A percentile compares a stretch with the other conserved stretches of the same genome.
These are phyloP conservation scores for Fusarium compactum DNA, from an alignment of 2,329 filamentous ascomycete genomes.

Conservation along the genomic window DNA sequence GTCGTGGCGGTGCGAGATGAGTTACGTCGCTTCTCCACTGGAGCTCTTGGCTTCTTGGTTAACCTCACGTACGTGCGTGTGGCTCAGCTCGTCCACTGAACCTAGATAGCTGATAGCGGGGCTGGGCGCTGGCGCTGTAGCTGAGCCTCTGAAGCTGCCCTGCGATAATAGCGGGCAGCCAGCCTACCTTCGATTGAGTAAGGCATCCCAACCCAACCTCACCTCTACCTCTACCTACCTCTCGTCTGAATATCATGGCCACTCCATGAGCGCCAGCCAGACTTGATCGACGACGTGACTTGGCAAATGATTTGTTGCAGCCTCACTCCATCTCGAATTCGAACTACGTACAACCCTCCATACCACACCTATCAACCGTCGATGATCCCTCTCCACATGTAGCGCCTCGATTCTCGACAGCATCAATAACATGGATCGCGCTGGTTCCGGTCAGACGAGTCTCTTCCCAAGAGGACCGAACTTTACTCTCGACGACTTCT, in stretches of 20 bases:
- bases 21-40: constrained; percentile 48
- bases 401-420: constrained; percentile 41
- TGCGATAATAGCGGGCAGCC: constrained; percentile 5
- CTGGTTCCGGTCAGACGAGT: constrained; percentile 67
- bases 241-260: constrained; percentile 21
- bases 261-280: constrained; percentile 33
- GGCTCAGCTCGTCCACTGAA: constrained; percentile 37
- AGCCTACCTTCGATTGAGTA: constrained; percentile 7
- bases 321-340: neutral
- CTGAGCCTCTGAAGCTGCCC: constrained; percentile 31
- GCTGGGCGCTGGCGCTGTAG: constrained; percentile 26
- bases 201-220: constrained; percentile 17
- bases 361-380: constrained; percentile 13
- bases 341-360: constrained; percentile 6
- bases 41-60: constrained; percentile 23
- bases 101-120: constrained; percentile 25
- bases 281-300: constrained; percentile 30
- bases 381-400: constrained; percentile 48
- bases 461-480: constrained; percentile 83
- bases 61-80: constrained; percentile 35
- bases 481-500: constrained; percentile 90
- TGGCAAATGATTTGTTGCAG: constrained; percentile 14
- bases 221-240: neutral
- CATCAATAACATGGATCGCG: constrained; percentile 56
- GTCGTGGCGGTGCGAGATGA: constrained; percentile 42